phyloP scores from a whole-genome alignment of 495 filamentous ascomycete species.

The Lichenothelia convexa region DNA sequence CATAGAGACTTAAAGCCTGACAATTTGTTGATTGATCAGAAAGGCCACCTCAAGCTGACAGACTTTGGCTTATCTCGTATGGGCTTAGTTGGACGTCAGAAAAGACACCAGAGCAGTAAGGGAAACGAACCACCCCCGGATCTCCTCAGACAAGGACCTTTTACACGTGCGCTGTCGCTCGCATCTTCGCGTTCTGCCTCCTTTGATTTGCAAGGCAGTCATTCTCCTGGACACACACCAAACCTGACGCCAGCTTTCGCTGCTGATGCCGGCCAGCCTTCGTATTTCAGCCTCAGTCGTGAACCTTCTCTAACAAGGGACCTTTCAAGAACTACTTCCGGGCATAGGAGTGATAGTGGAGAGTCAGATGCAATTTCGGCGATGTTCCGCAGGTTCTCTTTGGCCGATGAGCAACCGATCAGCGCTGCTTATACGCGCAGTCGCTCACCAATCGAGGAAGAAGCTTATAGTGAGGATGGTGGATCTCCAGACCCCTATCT shows the following conservation, averaged over 20 bases:
- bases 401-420: conserved; percentile 44
- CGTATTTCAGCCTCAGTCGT: conserved; percentile 71
- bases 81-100: conserved; percentile 91
- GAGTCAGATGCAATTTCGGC: conserved; percentile 69
- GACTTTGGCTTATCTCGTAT: conserved; percentile 96
- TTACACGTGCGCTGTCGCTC: conserved; percentile 66
- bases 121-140: conserved; percentile 69
- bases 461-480: conserved; percentile 44
- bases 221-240: conserved; percentile 70
- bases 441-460: conserved; percentile 42
- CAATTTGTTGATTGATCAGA: conserved; percentile 92
- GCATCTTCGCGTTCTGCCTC: conserved; percentile 91
- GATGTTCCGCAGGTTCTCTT: conserved; percentile 68
- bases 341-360: conserved; percentile 78
- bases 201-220: conserved; percentile 63
- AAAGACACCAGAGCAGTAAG: conserved; percentile 56
- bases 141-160: conserved; percentile 79
- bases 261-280: conserved; percentile 55
- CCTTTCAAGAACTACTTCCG: conserved; percentile 60
- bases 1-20: conserved; percentile 95
- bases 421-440: conserved; percentile 22
- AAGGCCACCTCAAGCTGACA: conserved; percentile 88
- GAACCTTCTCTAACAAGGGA: conserved; percentile 51
- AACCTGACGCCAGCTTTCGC: conserved; percentile 67
- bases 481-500: conserved; percentile 51